A percentile compares a stretch with the other conserved stretches of the same genome.
These are phyloP conservation scores for Excoecaria cochinchinensis DNA, from an alignment of 345 rosid genomes.

Conservation along the genomic window DNA sequence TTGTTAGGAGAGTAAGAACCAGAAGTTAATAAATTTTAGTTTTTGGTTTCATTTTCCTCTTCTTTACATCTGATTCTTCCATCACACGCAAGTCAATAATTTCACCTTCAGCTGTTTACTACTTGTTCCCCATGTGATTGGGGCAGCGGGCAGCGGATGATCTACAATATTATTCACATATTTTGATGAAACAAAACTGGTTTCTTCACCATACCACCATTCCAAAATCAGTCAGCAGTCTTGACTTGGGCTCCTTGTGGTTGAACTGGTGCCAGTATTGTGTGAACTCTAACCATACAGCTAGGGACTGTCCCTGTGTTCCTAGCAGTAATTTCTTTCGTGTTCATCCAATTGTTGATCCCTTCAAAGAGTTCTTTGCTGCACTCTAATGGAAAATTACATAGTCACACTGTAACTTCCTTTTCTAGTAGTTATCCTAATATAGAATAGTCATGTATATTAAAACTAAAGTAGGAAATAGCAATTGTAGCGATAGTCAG, in stretches of 20 bases:
- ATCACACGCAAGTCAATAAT: no score
- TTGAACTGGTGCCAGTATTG: no score
- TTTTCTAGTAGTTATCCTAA: no score
- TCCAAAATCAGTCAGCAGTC: neutral
- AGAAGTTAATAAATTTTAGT: neutral
- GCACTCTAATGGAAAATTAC: neutral
- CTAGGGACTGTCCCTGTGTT: neutral
- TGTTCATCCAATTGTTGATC: neutral
- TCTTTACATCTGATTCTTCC: neutral
- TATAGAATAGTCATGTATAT: neutral
- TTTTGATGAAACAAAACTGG: neutral
- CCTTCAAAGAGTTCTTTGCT: neutral
- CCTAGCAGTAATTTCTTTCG: neutral
- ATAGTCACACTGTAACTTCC: neutral
- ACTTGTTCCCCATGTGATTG: no score
- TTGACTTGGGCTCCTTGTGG: no score
- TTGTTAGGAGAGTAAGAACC: neutral
- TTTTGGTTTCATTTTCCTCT: neutral
- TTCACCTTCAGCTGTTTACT: no score
- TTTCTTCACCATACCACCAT: neutral
- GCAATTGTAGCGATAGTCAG: neutral
- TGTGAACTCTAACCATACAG: neutral
- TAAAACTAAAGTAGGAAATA: neutral
- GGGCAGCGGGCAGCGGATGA: no score
- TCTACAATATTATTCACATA: neutral